A percentile compares a stretch with the other conserved stretches of the same genome.
Evolutionary conservation across 1,284 basidiomycete genomes (phyloP).

Genomic region (Inonotus obliquus): DNA sequence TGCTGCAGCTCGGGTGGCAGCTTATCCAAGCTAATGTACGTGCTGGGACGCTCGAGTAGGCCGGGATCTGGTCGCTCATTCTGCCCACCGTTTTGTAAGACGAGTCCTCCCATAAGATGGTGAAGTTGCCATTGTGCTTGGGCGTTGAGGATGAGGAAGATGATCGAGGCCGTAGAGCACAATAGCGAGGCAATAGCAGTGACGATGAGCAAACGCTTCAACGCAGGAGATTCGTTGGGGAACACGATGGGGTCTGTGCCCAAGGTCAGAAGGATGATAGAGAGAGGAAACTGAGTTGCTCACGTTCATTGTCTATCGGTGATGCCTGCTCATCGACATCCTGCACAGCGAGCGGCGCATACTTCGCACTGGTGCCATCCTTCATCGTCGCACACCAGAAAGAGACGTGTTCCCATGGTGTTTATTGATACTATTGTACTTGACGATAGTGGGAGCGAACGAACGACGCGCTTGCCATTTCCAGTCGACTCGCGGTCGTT

Average conservation of each 20-base stretch:
- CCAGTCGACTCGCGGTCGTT: background rate
- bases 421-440: background rate
- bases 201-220: background rate
- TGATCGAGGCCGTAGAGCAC: slow-evolving; percentile 6
- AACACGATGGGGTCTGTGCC: too few relatives aligned
- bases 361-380: background rate
- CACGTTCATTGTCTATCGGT: slow-evolving; percentile 34
- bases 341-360: slow-evolving; percentile 4
- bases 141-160: slow-evolving; percentile 8
- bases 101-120: slow-evolving; percentile 7
- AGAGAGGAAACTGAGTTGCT: slow-evolving; percentile 74
- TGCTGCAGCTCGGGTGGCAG: slow-evolving; percentile 14
- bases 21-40: slow-evolving; percentile 17
- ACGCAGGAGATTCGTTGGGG: background rate
- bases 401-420: background rate
- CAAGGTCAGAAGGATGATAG: slow-evolving; percentile 24
- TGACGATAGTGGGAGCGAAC: background rate
- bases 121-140: slow-evolving; percentile 11
- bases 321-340: background rate
- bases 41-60: slow-evolving; percentile 11
- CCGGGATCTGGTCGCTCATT: slow-evolving; percentile 12
- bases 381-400: slow-evolving; percentile 2
- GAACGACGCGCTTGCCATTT: background rate
- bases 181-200: background rate
- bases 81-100: background rate